These are phyloP conservation scores for Anisodus tanguticus DNA, from an alignment of 257 asterid genomes.

Conservation along the genomic window DNA sequence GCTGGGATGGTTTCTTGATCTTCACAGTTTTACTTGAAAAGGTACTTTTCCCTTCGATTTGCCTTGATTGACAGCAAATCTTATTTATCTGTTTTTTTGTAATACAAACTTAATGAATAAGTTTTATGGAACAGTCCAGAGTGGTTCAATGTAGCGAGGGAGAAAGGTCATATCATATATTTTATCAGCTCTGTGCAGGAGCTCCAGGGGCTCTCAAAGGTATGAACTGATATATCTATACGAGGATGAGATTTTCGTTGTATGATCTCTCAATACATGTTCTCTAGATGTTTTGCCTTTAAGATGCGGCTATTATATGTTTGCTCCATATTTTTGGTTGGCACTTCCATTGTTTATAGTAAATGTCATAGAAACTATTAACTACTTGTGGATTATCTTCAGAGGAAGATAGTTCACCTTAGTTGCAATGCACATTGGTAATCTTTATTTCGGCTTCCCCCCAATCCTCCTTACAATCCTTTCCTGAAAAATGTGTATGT, in stretches of 20 bases:
- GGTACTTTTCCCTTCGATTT: constrained; percentile 55
- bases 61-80: constrained; percentile 7
- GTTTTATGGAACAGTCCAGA: constrained; percentile 72
- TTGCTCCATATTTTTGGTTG: constrained; percentile 18
- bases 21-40: constrained; percentile 91
- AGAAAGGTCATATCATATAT: constrained; percentile 98
- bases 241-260: neutral
- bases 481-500: constrained; percentile 8
- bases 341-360: constrained; percentile 15
- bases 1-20: constrained; percentile 36
- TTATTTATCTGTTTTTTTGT: neutral
- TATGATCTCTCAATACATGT: constrained; percentile 18
- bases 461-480: neutral
- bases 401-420: constrained; percentile 3
- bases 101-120: constrained; percentile 36
- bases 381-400: constrained; percentile 13
- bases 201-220: constrained; percentile 92
- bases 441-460: neutral
- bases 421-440: constrained; percentile 24
- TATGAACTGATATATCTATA: constrained; percentile 33
- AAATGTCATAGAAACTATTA: constrained; percentile 1
- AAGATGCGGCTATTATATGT: neutral
- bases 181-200: constrained; percentile 97
- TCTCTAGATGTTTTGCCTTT: neutral
- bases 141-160: constrained; percentile 94